Evolutionary conservation across 2,329 filamentous ascomycete genomes (phyloP).

Genomic region (Talaromyces islandicus): DNA sequence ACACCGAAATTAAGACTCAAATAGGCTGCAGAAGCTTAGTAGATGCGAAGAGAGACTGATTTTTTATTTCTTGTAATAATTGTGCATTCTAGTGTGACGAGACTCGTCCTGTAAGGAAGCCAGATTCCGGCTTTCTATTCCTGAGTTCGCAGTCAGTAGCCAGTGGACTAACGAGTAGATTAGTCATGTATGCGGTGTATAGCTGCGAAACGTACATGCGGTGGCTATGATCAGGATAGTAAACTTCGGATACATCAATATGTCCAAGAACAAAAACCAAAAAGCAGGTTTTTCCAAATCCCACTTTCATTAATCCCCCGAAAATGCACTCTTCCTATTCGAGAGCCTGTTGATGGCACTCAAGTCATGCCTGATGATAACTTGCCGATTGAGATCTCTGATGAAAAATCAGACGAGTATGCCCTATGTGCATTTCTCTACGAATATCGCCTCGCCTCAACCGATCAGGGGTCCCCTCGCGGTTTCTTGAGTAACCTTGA

Average conservation of each 20-base stretch:
- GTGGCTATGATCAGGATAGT: background rate
- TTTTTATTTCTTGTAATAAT: background rate
- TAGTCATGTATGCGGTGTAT: slow-evolving; percentile 8
- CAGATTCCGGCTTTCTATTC: background rate
- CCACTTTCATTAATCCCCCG: background rate
- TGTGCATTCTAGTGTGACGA: slow-evolving; percentile 3
- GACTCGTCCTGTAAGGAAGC: slow-evolving; percentile 4
- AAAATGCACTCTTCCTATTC: slow-evolving; percentile 6
- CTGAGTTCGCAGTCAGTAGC: background rate
- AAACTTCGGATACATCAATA: slow-evolving; percentile 4
- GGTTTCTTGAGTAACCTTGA: slow-evolving; percentile 3
- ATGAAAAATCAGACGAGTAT: background rate
- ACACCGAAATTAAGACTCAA: background rate
- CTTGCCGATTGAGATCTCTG: slow-evolving; percentile 1
- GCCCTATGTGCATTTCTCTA: slow-evolving; percentile 4
- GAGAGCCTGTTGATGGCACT: background rate
- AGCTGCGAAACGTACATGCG: slow-evolving; percentile 2
- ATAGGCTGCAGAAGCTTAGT: background rate
- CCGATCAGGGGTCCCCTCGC: background rate
- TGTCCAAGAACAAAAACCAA: background rate
- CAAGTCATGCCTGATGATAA: background rate
- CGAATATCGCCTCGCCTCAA: background rate
- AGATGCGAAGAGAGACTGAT: background rate
- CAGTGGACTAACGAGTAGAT: background rate
- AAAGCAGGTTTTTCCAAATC: background rate